Percentiles rank a stretch among this genome's conserved stretches.
Evolutionary conservation across 768 basidiomycete species (phyloP).

Genomic region (Phylloporus sp.): DNA sequence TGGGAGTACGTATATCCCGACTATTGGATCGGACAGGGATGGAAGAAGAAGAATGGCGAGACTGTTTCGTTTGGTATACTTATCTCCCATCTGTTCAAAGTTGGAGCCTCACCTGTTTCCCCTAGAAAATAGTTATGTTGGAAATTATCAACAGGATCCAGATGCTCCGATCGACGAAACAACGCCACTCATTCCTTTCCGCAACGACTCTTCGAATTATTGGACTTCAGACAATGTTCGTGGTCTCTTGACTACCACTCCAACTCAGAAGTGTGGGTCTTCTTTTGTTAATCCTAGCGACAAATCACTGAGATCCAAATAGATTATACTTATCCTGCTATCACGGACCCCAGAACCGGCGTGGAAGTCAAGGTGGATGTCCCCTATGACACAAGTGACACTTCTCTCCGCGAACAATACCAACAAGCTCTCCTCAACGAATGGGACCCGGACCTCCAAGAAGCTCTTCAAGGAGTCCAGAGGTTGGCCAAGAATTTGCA

Average conservation of each 20-base stretch:
- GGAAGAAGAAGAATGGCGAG: slow-evolving; percentile 7
- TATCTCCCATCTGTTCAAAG: neutral
- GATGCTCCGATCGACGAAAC: neutral
- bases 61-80: slow-evolving; percentile 7
- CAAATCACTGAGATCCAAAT: neutral
- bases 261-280: slow-evolving; percentile 5
- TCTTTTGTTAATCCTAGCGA: neutral
- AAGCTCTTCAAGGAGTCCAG: neutral
- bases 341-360: slow-evolving; percentile 5
- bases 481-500: neutral
- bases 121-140: neutral
- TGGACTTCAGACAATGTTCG: slow-evolving; percentile 15
- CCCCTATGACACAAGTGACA: slow-evolving; percentile 5
- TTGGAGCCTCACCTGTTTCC: neutral
- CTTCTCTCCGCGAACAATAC: neutral
- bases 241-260: neutral
- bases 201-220: neutral
- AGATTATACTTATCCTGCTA: slow-evolving; percentile 21
- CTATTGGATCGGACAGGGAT: slow-evolving; percentile 14
- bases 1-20: slow-evolving; percentile 21
- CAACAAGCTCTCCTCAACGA: neutral
- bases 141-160: neutral
- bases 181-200: slow-evolving; percentile 14
- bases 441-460: neutral
- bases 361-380: slow-evolving; percentile 10